Base-by-base conservation (phyloP, 1,284 basidiomycete genomes). In the Inonotus hispidus region DNA sequence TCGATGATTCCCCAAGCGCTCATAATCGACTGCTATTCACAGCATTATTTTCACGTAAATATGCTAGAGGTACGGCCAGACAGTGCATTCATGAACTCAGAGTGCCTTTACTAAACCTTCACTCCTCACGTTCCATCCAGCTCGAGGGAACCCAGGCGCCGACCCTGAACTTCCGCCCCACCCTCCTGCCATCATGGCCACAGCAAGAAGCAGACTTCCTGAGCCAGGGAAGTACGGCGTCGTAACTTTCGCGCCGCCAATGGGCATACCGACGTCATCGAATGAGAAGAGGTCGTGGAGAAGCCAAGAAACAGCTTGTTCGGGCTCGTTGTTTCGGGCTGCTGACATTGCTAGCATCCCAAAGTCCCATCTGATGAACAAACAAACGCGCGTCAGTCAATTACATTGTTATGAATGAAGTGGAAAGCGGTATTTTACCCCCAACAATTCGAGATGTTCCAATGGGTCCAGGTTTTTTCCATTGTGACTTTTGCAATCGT, bases 311-410 rank as follows among this genome's bases (percentile, higher is more conserved):
- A 85, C 68, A 0, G 82, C 83, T 64, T 78, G 71, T 46, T 78
- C 75, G 4, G 74, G 68, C 32, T 82, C 73, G 5, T 78, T 78
- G 60, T 79, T 79, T 1, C 82, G 75, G 19, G 82, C 82, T 14
- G 82, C 82, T 1, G 80, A 82, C 80, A 85, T 82, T 0, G 82
- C 82, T 1, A 84, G 77, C 79, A 84, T 80, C 0, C 82, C 80
- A 65, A 84, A 84, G 69, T 84, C 83, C 83, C 82, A 85, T 46
- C 82, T 82, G 61, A 32, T 32, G 32, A 32, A 32, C 8, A 4
- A n/a, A 13, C 39, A 25, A 45, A 35, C 56, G 10, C 47, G 19
- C 59, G 43, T 6, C 23, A 14, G 25, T 56, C 13, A 38, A 19
- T 7, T 19, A 10, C 16, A 35, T 6, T 49, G 32, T 37, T 35